Evolutionary conservation across 1,139 yeast species (phyloP).

Genomic region (Zygotorulaspora mrakii): DNA sequence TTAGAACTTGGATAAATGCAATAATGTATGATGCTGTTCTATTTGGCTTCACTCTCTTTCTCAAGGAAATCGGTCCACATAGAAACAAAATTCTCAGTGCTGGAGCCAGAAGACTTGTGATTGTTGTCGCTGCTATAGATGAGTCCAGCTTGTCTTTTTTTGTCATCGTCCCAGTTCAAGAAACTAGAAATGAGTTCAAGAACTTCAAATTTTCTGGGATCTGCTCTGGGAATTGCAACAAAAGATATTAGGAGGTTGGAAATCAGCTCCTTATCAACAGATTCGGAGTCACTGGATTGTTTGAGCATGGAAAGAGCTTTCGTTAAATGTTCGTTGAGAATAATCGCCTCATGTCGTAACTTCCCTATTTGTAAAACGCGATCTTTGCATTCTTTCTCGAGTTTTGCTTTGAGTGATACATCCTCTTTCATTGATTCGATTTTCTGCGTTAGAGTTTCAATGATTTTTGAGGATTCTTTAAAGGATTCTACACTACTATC

Average conservation of each 20-base stretch:
- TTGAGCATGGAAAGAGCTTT: slow-evolving; percentile 83
- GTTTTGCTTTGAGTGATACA: slow-evolving; percentile 29
- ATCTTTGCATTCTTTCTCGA: slow-evolving; percentile 58
- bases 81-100: slow-evolving; percentile 70
- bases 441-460: slow-evolving; percentile 15
- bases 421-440: slow-evolving; percentile 25
- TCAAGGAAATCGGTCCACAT: slow-evolving; percentile 89
- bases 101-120: slow-evolving; percentile 33
- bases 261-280: slow-evolving; percentile 82
- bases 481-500: slow-evolving; percentile 22
- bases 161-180: slow-evolving; percentile 83
- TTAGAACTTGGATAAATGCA: too few species aligned
- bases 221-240: slow-evolving; percentile 85
- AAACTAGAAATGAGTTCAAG: slow-evolving; percentile 77
- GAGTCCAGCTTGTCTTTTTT: slow-evolving; percentile 79
- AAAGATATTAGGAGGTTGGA: slow-evolving; percentile 84
- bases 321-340: slow-evolving; percentile 86
- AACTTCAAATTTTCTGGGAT: slow-evolving; percentile 89
- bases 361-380: slow-evolving; percentile 83
- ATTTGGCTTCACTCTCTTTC: slow-evolving; percentile 51
- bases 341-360: slow-evolving; percentile 92
- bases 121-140: slow-evolving; percentile 40
- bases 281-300: slow-evolving; percentile 64
- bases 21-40: slow-evolving; percentile 2
- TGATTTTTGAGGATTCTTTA: slow-evolving; percentile 14